Evolutionary conservation across 768 basidiomycete species (phyloP).

Genomic region (Boletales sp.): DNA sequence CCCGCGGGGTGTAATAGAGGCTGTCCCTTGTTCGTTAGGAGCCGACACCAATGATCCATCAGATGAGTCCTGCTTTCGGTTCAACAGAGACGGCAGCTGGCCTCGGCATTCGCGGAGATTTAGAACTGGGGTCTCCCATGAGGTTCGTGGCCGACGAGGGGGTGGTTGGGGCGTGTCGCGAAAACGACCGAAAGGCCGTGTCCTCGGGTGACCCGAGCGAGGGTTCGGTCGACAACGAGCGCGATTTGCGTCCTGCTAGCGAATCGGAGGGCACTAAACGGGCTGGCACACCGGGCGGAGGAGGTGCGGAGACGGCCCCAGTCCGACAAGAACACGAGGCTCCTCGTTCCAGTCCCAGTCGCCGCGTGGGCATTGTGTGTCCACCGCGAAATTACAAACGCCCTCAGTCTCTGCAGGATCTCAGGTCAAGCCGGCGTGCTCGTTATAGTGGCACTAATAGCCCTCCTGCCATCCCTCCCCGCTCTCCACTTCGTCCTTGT

Average conservation of each 20-base stretch:
- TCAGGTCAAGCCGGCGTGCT: conserved; percentile 16
- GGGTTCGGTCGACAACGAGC: conserved; percentile 10
- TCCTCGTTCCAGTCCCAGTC: conserved; percentile 29
- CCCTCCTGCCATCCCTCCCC: conserved; percentile 28
- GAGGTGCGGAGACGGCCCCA: conserved; percentile 17
- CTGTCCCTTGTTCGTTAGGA: no score
- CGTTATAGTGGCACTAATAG: no score
- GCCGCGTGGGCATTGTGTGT: conserved; percentile 43
- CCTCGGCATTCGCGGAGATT: conserved; percentile 21
- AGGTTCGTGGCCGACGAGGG: conserved; percentile 22
- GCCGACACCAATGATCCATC: no score
- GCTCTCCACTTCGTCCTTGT: conserved; percentile 30
- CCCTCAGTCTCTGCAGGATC: conserved; percentile 28
- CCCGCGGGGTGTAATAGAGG: no score
- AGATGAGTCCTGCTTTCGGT: no score
- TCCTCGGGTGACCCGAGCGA: conserved; percentile 18
- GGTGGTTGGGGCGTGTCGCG: conserved; percentile 22
- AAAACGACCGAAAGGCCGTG: conserved; percentile 16
- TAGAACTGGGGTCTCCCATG: conserved; percentile 18
- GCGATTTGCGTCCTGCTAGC: not conserved
- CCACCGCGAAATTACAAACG: conserved; percentile 35
- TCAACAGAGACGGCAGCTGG: not conserved
- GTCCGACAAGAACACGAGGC: conserved; percentile 26
- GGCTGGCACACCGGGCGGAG: conserved; percentile 7
- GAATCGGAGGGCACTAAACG: not conserved